phyloP scores from a whole-genome alignment of 768 basidiomycete genomes.

The Ramaria sp. region DNA sequence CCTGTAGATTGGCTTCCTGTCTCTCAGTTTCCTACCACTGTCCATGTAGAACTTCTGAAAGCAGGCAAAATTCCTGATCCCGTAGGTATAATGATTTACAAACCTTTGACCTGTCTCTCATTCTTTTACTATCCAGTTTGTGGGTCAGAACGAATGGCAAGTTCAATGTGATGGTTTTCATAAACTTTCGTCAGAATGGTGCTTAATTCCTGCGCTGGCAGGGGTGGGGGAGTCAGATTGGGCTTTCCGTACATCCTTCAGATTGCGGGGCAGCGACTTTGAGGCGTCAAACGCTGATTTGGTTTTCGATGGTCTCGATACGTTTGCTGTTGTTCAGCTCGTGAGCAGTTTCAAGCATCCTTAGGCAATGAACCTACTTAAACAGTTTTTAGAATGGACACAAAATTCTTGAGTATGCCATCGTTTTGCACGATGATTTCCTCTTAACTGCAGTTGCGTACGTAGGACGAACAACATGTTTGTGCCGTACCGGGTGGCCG shows the following conservation, averaged over 20 bases:
- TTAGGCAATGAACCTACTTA: background rate
- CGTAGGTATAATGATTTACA: conserved; percentile 29
- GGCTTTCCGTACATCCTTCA: conserved; percentile 67
- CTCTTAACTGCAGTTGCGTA: background rate
- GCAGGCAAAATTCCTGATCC: conserved; percentile 72
- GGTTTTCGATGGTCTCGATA: conserved; percentile 87
- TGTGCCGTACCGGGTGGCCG: conserved; percentile 53
- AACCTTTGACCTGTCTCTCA: conserved; percentile 5
- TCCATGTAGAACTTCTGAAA: conserved; percentile 79
- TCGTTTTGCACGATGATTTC: background rate
- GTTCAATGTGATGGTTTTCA: conserved; percentile 60
- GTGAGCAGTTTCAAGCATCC: conserved; percentile 31
- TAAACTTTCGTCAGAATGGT: background rate
- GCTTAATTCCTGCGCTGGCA: conserved; percentile 20
- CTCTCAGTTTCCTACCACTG: conserved; percentile 68
- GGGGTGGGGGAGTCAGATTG: conserved; percentile 87
- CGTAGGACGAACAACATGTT: conserved; percentile 76
- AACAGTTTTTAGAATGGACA: conserved; percentile 50
- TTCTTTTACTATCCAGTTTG: conserved; percentile 34
- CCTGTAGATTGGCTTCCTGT: conserved; percentile 58
- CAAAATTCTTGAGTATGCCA: conserved; percentile 50
- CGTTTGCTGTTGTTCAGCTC: conserved; percentile 64
- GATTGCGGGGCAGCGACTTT: conserved; percentile 37
- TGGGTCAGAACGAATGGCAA: conserved; percentile 79
- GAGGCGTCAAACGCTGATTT: conserved; percentile 48